phyloP scores from a whole-genome alignment of 129 eudicot species.

The Artemisia tridentata region DNA sequence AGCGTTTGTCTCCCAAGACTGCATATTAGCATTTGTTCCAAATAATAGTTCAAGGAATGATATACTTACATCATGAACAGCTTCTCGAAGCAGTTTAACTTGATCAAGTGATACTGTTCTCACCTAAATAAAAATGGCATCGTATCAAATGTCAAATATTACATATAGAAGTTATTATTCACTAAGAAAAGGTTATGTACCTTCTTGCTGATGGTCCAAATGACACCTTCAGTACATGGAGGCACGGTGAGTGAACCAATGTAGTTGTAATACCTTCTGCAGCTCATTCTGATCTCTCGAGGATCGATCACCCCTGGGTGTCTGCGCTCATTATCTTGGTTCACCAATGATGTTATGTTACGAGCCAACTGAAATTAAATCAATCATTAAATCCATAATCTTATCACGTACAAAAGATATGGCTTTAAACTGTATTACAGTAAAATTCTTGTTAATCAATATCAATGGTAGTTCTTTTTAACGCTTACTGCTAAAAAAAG shows the following conservation, averaged over 20 bases:
- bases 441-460: too few relatives aligned
- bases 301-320: slow-evolving; percentile 44
- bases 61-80: slow-evolving; percentile 67
- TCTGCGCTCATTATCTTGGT: slow-evolving; percentile 23
- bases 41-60: too few relatives aligned
- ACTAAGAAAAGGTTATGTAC: slow-evolving; percentile 10
- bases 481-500: too few relatives aligned
- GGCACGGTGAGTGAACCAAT: slow-evolving; percentile 62
- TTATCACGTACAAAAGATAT: background rate
- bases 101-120: slow-evolving; percentile 56
- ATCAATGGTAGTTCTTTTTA: too few relatives aligned
- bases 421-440: background rate
- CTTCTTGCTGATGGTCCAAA: slow-evolving; percentile 52
- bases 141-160: background rate
- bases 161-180: too few relatives aligned
- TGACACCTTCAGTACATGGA: slow-evolving; percentile 52
- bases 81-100: slow-evolving; percentile 56
- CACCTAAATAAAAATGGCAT: slow-evolving; percentile 32
- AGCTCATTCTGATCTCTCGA: slow-evolving; percentile 28
- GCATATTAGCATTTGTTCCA: too few relatives aligned
- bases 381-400: background rate
- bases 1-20: background rate
- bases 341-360: slow-evolving; percentile 37
- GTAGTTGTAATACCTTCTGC: slow-evolving; percentile 49
- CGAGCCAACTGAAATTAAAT: slow-evolving; percentile 21